Evolutionary conservation across 352 stramenopile species (phyloP), one percentile per base, ranked within the genome.

Genomic region (Phytophthora tubulina): DNA sequence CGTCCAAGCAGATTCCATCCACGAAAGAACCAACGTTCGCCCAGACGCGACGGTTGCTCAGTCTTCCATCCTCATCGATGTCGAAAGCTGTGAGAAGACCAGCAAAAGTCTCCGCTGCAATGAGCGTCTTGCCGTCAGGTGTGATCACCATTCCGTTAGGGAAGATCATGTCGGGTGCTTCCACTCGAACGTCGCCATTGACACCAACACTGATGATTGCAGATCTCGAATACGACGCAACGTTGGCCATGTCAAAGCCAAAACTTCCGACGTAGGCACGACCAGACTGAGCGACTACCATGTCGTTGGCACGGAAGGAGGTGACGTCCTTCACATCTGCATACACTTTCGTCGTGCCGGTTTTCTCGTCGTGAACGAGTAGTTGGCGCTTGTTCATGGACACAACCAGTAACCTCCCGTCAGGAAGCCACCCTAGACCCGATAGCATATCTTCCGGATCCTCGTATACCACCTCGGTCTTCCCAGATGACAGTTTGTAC

Each of bases 111-210:
- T 90, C 82, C 21, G 77, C 84, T 2, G 83, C 70, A 52, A 92
- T 90, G 32, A 92, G 66, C 60, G 82, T 89, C 72, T 86, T 90
- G 35, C 81, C 81, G 53, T 92, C 82, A 0, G 84, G 82, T 1
- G 84, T 92, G 66, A 92, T 85, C 17, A 90, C 84, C 21, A 66
- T 69, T 9, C 84, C 84, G 52, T 90, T 92, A 6, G 82, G 84
- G 56, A 90, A 90, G 45, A 92, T 74, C 75, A 92, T 75, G 21
- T 78, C 67, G 77, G 21, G 21, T 2, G 80, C 69, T 36, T 88
- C 80, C 42, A 92, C 82, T 3, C 75, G 72, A 15, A 87, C 66
- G 15, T 69, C 73, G 5, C 60, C 54, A 35, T 86, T 67, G 11
- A 66, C 56, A 15, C 73, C 78, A 31, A 91, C 41, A 7, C 80